phyloP scores from a whole-genome alignment of 345 rosid species.

The Kandelia obovata region DNA sequence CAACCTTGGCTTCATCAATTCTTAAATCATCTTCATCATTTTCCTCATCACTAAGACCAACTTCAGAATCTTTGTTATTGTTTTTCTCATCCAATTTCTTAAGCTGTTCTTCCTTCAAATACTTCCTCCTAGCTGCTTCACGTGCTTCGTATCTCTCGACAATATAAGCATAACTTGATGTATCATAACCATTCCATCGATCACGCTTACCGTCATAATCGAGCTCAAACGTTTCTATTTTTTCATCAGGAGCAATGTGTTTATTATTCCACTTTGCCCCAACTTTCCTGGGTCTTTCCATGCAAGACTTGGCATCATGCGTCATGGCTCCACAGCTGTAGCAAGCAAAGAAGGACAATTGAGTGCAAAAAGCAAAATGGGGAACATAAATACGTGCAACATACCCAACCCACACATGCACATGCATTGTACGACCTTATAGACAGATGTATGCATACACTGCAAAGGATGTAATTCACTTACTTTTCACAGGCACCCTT shows the following conservation, averaged over 20 bases:
- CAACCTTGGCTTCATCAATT: slow-evolving; percentile 85
- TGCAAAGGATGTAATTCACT: slow-evolving; percentile 7
- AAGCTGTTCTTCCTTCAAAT: slow-evolving; percentile 69
- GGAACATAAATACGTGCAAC: neutral
- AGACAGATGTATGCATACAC: neutral
- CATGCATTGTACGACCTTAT: neutral
- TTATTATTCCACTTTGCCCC: slow-evolving; percentile 73
- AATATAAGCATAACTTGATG: slow-evolving; percentile 60
- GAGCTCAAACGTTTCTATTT: slow-evolving; percentile 71
- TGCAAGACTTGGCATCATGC: slow-evolving; percentile 62
- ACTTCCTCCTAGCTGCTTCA: slow-evolving; percentile 72
- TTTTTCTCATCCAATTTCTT: slow-evolving; percentile 82
- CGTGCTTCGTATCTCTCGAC: slow-evolving; percentile 77
- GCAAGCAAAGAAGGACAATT: neutral
- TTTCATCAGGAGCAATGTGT: slow-evolving; percentile 85
- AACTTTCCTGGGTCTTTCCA: slow-evolving; percentile 71
- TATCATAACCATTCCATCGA: slow-evolving; percentile 83
- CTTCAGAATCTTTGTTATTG: slow-evolving; percentile 40
- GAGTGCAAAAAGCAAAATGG: neutral
- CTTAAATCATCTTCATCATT: slow-evolving; percentile 70
- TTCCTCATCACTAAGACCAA: slow-evolving; percentile 55
- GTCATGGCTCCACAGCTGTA: slow-evolving; percentile 91
- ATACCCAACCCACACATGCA: neutral
- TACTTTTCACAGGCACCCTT: slow-evolving; percentile 78
- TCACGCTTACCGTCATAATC: slow-evolving; percentile 92